Base-by-base conservation (phyloP, 805 yeast genomes). In the Saccharomycopsis fibuligera region DNA sequence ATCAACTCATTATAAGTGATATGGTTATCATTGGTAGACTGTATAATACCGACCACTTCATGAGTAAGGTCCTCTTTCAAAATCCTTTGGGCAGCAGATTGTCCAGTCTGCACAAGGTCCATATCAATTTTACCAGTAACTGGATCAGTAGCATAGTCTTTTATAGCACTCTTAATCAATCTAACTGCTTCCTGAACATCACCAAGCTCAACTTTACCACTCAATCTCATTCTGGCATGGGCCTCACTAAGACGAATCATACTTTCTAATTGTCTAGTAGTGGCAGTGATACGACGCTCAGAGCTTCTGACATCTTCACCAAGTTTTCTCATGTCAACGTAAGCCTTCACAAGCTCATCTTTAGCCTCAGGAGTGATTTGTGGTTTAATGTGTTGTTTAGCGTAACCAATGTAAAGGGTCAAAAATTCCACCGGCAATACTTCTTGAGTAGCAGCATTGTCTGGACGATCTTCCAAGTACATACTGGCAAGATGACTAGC, bases 101-200 rank as follows among this genome's bases (percentile, higher is more conserved):
- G 89, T 42, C 98, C 99, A 0, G 98, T 93, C 68, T 91, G 97
- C 25, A 93, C 90, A 62, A 93, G 72, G 63, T 89, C 96, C 96
- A 93, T 89, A 63, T 93, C 99, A 56, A 93, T 93, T 59, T 93
- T 78, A 27, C 99, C 99, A 0, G 99, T 91, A 31, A 83, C 72
- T 22, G 99, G 99, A 68, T 93, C 99, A 2, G 96, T 93, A 14
- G 99, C 99, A 63, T 93, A 93, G 56, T 93, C 98, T 64, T 93
- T 93, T 56, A 93, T 86, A 12, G 99, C 99, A 2, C 95, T 78
- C 58, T 85, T 81, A 62, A 91, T 93, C 56, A 93, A 72, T 56
- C 99, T 76, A 2, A 90, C 97, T 0, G 98, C 96, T 63, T 93
- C 99, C 52, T 75, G 73, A 4, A 93, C 99, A 64, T 93, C 99